Conservation (phyloP, 2,329 filamentous ascomycete species). For the Byssothecium circinans region DNA sequence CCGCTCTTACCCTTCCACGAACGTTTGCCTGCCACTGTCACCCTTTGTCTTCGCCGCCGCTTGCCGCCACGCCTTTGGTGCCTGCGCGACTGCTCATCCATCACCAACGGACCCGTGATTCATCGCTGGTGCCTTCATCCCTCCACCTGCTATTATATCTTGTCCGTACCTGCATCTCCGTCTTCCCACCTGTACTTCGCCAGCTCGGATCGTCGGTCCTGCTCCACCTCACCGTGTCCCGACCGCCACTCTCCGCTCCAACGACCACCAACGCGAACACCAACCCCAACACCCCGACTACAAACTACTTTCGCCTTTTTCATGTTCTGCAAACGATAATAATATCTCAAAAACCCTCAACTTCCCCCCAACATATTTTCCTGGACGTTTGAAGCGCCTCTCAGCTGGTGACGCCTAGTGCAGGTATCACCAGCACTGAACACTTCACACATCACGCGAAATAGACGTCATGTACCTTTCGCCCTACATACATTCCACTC, state of each 20-base stretch:
- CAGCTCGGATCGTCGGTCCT: slow-evolving; percentile 19
- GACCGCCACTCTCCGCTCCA: slow-evolving; percentile 19
- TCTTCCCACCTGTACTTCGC: slow-evolving; percentile 5
- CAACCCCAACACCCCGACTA: slow-evolving; percentile 1
- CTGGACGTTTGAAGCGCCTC: slow-evolving; percentile 29
- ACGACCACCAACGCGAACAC: slow-evolving; percentile 17
- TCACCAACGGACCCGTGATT: slow-evolving; percentile 1
- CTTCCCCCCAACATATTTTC: slow-evolving; percentile 13
- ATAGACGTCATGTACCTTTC: slow-evolving; percentile 40
- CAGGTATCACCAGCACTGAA: slow-evolving; percentile 29
- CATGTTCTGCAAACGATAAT: slow-evolving; percentile 26
- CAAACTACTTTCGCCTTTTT: slow-evolving; percentile 15
- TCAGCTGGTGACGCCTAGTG: slow-evolving; percentile 28
- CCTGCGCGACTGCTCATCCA: slow-evolving; percentile 7
- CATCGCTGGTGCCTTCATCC: neutral
- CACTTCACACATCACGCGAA: slow-evolving; percentile 28
- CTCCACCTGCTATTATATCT: slow-evolving; percentile 5
- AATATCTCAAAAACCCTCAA: slow-evolving; percentile 25
- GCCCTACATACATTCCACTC: slow-evolving; percentile 36
- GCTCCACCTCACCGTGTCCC: slow-evolving; percentile 14
- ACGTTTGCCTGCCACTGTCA: slow-evolving; percentile 8
- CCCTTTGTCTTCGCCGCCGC: slow-evolving; percentile 7
- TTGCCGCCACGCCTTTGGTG: slow-evolving; percentile 10
- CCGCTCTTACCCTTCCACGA: slow-evolving; percentile 3
- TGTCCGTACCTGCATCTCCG: slow-evolving; percentile 22